Conservation (phyloP, 371 early-diverging fungal genomes). For the Chytridium lagenaria region DNA sequence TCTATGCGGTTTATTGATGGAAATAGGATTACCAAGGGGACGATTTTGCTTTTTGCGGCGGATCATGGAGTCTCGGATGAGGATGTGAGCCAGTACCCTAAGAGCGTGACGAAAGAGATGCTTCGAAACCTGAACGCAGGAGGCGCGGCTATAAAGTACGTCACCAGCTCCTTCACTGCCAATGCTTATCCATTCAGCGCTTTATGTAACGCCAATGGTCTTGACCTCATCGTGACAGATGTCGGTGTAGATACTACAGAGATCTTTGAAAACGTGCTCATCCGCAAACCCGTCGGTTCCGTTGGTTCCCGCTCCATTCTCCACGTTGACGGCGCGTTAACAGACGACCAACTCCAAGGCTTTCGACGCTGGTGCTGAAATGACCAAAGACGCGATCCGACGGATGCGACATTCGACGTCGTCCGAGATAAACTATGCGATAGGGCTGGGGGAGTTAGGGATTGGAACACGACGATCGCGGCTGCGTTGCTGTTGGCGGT, state of each 20-base stretch:
- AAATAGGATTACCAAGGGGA: slow-evolving; percentile 15
- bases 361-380: slow-evolving; percentile 18
- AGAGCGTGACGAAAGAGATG: slow-evolving; percentile 41
- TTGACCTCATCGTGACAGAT: slow-evolving; percentile 27
- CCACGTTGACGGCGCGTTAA: slow-evolving; percentile 23
- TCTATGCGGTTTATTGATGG: not conserved
- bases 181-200: slow-evolving; percentile 3
- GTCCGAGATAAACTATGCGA: slow-evolving; percentile 15
- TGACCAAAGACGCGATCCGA: not conserved
- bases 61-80: slow-evolving; percentile 42
- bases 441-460: slow-evolving; percentile 43
- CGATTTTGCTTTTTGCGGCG: slow-evolving; percentile 37
- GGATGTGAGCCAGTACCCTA: slow-evolving; percentile 34
- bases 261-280: slow-evolving; percentile 6
- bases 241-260: slow-evolving; percentile 38
- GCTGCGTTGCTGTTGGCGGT: slow-evolving; percentile 28
- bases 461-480: slow-evolving; percentile 43
- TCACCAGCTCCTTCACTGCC: not conserved
- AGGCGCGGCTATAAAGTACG: slow-evolving; percentile 41
- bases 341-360: slow-evolving; percentile 22
- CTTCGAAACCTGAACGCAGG: slow-evolving; percentile 33
- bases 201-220: slow-evolving; percentile 4
- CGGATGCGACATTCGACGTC: not conserved
- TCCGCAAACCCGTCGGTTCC: not conserved
- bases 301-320: slow-evolving; percentile 32